Conservation (phyloP, 1,284 basidiomycete species). For the Apiotrichum veenhuisii region DNA sequence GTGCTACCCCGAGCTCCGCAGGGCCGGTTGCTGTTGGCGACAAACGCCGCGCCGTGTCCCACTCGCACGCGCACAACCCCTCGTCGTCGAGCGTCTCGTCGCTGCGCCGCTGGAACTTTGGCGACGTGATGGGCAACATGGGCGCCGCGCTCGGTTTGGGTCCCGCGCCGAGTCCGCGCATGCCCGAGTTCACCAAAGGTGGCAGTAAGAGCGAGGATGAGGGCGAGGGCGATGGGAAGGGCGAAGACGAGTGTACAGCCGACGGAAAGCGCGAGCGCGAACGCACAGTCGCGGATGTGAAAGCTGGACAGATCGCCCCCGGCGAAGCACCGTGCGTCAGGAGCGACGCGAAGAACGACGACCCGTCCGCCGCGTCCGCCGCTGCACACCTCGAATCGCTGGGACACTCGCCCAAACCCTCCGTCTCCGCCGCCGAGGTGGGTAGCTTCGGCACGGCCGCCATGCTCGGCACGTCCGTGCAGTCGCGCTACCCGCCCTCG, state of each 20-base stretch:
- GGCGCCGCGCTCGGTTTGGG: conserved; percentile 33
- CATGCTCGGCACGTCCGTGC: conserved; percentile 1
- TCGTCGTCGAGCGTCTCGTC: background rate
- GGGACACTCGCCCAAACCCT: too few relatives aligned
- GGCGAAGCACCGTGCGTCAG: too few relatives aligned
- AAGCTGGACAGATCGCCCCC: too few relatives aligned
- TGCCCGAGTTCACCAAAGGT: background rate
- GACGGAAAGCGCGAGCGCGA: too few relatives aligned
- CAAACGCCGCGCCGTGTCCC: background rate
- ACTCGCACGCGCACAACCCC: background rate
- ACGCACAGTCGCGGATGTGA: too few relatives aligned
- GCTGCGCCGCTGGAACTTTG: conserved; percentile 19
- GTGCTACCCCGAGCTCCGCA: too few relatives aligned
- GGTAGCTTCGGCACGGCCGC: background rate
- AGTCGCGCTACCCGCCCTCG: background rate
- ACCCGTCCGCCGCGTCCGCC: background rate
- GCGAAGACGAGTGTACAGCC: background rate
- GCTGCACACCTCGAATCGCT: too few relatives aligned
- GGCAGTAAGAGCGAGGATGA: background rate
- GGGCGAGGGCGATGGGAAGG: background rate
- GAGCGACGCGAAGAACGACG: background rate
- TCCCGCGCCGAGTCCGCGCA: conserved; percentile 2
- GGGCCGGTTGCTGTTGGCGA: background rate
- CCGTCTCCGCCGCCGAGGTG: background rate
- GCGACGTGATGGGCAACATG: conserved; percentile 32